Conservation (phyloP, 305 asterid species). For the Fraxinus baroniana region DNA sequence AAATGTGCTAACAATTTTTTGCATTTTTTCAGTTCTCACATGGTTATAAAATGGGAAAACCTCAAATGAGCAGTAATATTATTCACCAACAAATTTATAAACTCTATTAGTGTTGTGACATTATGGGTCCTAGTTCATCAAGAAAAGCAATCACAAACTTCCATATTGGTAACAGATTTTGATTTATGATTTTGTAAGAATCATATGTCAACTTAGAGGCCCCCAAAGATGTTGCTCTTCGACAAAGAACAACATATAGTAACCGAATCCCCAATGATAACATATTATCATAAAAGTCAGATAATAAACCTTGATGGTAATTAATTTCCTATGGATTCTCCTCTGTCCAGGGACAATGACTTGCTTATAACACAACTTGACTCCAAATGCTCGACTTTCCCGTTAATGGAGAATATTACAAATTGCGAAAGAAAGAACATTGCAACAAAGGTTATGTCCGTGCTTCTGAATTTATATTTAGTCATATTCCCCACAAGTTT, state of each 20-base stretch:
- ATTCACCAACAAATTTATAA: background rate
- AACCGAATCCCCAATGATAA: background rate
- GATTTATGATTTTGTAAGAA: background rate
- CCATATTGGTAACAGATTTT: background rate
- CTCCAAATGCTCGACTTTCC: background rate
- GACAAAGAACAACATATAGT: background rate
- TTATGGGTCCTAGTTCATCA: background rate
- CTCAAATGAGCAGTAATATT: background rate
- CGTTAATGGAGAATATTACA: background rate
- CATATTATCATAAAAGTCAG: background rate
- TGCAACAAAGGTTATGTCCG: background rate
- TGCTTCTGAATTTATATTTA: conserved; percentile 17
- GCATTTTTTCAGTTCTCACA: background rate
- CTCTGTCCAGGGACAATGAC: background rate
- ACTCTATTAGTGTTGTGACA: background rate
- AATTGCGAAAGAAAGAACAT: background rate
- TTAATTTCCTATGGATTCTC: background rate
- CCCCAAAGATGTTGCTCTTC: background rate
- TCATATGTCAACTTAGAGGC: background rate
- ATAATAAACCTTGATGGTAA: background rate
- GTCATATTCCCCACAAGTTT: background rate
- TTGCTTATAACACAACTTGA: background rate
- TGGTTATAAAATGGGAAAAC: background rate
- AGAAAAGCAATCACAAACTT: background rate
- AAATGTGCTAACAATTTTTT: background rate